phyloP scores from a whole-genome alignment of 2,329 filamentous ascomycete species.

The Aspergillus fumigatiaffinis region DNA sequence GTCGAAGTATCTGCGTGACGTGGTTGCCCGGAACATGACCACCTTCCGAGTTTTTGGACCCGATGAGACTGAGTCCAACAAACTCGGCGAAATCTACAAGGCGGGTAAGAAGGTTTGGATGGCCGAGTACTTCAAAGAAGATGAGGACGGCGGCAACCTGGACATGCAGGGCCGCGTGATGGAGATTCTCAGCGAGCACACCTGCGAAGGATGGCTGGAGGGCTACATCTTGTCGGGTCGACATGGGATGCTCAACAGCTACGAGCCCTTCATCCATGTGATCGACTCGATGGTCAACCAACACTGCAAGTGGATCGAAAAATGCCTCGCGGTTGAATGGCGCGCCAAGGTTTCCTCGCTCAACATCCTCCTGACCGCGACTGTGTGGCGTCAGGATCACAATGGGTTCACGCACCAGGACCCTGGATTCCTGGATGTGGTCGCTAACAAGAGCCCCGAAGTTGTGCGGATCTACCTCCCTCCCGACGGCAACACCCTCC shows the following conservation, averaged over 20 bases:
- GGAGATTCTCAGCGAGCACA: slow-evolving; percentile 82
- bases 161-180: slow-evolving; percentile 67
- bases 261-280: slow-evolving; percentile 78
- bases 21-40: slow-evolving; percentile 60
- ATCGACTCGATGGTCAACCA: slow-evolving; percentile 85
- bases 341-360: slow-evolving; percentile 68
- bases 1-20: slow-evolving; percentile 62
- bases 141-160: slow-evolving; percentile 70
- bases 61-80: slow-evolving; percentile 79
- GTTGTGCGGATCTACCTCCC: slow-evolving; percentile 78
- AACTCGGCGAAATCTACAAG: slow-evolving; percentile 67
- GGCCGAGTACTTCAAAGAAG: slow-evolving; percentile 73
- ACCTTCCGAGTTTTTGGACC: slow-evolving; percentile 75
- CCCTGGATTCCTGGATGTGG: slow-evolving; percentile 73
- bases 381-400: slow-evolving; percentile 79
- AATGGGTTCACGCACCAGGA: slow-evolving; percentile 82
- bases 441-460: slow-evolving; percentile 75
- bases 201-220: slow-evolving; percentile 75
- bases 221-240: slow-evolving; percentile 72
- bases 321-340: slow-evolving; percentile 76
- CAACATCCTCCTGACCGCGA: slow-evolving; percentile 74
- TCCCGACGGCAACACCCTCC: slow-evolving; percentile 72
- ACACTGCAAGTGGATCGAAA: slow-evolving; percentile 83
- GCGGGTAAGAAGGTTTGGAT: slow-evolving; percentile 77
- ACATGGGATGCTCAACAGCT: slow-evolving; percentile 73